These are phyloP conservation scores for Ambrosiella cleistominuta DNA, from an alignment of 2,329 filamentous ascomycete species.

Conservation along the genomic window DNA sequence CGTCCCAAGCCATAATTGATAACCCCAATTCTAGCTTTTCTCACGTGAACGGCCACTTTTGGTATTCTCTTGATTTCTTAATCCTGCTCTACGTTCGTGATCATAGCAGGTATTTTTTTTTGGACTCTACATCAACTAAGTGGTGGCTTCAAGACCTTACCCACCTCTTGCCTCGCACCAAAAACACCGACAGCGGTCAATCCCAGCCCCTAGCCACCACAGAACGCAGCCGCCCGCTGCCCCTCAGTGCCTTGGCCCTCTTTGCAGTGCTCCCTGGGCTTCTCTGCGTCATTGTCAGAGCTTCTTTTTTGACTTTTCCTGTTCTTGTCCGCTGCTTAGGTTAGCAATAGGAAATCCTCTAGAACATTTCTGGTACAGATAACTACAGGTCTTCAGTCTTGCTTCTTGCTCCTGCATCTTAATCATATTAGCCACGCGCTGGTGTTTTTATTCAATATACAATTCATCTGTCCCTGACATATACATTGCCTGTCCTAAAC, in stretches of 20 bases:
- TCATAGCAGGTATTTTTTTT: too few species aligned
- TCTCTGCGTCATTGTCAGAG: constrained; percentile 5
- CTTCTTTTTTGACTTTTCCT: neutral
- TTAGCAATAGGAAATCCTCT: neutral
- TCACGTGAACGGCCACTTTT: too few species aligned
- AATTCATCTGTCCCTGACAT: neutral
- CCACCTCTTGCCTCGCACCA: neutral
- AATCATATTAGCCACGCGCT: neutral
- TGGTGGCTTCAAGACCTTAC: neutral
- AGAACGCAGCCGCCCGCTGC: neutral
- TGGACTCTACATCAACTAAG: too few species aligned
- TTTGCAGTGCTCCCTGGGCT: neutral
- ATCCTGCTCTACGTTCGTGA: too few species aligned
- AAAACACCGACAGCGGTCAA: neutral
- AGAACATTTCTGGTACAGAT: neutral
- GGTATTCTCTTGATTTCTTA: too few species aligned
- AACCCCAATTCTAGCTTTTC: neutral
- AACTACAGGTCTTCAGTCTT: neutral
- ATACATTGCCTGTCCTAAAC: too few species aligned
- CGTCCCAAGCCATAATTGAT: neutral
- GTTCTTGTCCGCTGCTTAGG: neutral
- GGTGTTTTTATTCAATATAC: neutral
- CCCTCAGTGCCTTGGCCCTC: neutral
- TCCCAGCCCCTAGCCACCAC: neutral
- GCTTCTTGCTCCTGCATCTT: neutral